Evolutionary conservation across 2,329 filamentous ascomycete species (phyloP).

Genomic region (Chaetomium globosum): DNA sequence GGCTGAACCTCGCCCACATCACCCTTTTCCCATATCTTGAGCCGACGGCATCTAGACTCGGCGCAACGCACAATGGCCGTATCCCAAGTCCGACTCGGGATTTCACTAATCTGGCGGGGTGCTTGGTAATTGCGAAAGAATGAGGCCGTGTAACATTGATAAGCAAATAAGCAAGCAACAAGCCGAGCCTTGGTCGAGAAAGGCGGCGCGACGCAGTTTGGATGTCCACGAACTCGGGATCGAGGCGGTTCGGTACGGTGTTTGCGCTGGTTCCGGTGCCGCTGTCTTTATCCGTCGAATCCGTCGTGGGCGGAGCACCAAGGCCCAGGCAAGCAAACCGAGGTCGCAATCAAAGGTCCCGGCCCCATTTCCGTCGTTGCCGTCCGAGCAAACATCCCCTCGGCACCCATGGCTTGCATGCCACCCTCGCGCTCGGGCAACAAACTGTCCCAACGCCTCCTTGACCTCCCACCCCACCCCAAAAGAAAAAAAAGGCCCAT

Average conservation of each 20-base stretch:
- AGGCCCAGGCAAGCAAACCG: neutral
- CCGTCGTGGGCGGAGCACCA: neutral
- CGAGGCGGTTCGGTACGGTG: neutral
- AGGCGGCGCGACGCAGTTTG: neutral
- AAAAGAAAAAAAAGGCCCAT: neutral
- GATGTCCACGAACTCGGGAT: neutral
- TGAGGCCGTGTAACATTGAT: neutral
- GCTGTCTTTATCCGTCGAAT: neutral
- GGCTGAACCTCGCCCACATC: neutral
- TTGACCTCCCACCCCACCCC: neutral
- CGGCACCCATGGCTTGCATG: neutral
- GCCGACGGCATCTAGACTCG: neutral
- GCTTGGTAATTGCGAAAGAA: neutral
- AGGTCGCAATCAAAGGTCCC: neutral
- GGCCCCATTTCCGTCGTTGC: neutral
- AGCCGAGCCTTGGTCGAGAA: neutral
- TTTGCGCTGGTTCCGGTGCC: neutral
- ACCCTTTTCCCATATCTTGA: neutral
- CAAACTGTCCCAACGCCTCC: neutral
- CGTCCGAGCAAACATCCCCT: constrained; percentile 1
- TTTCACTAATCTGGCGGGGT: neutral
- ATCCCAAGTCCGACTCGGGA: neutral
- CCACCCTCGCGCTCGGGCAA: neutral
- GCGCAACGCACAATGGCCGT: neutral
- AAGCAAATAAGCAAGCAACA: neutral